phyloP scores from a whole-genome alignment of 2,329 filamentous ascomycete species.

The Lachnellula suecica region DNA sequence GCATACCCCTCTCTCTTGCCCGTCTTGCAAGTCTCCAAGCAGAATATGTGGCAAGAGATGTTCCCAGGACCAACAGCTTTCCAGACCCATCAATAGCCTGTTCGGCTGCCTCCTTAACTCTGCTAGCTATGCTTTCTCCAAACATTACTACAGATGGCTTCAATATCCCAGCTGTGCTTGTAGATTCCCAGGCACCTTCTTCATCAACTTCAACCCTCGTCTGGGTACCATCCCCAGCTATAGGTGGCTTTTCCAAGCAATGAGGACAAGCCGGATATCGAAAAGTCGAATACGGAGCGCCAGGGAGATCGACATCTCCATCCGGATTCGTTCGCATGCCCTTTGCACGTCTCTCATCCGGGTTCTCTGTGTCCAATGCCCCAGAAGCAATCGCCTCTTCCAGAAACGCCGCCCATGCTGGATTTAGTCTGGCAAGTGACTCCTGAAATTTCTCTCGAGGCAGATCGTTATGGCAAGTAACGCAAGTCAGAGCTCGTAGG shows the following conservation, averaged over 20 bases:
- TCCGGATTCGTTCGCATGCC: slow-evolving; percentile 88
- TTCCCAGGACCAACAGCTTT: slow-evolving; percentile 78
- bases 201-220: slow-evolving; percentile 67
- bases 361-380: slow-evolving; percentile 76
- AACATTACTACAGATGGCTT: slow-evolving; percentile 98
- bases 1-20: slow-evolving; percentile 79
- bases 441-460: slow-evolving; percentile 73
- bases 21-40: slow-evolving; percentile 87
- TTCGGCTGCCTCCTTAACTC: slow-evolving; percentile 76
- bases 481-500: slow-evolving; percentile 77
- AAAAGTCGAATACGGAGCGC: slow-evolving; percentile 85
- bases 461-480: slow-evolving; percentile 72
- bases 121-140: slow-evolving; percentile 75
- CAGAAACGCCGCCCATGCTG: slow-evolving; percentile 79
- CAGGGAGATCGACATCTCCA: slow-evolving; percentile 87
- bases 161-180: slow-evolving; percentile 72
- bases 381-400: slow-evolving; percentile 69
- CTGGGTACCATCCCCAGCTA: slow-evolving; percentile 51
- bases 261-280: slow-evolving; percentile 86
- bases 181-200: slow-evolving; percentile 75
- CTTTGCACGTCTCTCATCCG: slow-evolving; percentile 61
- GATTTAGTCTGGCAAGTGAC: slow-evolving; percentile 76
- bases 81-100: slow-evolving; percentile 74
- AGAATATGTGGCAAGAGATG: slow-evolving; percentile 90
- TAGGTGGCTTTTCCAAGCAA: slow-evolving; percentile 67